These are phyloP conservation scores for Protostelium mycophagum DNA, from an alignment of 78 protist species.

Conservation along the genomic window DNA sequence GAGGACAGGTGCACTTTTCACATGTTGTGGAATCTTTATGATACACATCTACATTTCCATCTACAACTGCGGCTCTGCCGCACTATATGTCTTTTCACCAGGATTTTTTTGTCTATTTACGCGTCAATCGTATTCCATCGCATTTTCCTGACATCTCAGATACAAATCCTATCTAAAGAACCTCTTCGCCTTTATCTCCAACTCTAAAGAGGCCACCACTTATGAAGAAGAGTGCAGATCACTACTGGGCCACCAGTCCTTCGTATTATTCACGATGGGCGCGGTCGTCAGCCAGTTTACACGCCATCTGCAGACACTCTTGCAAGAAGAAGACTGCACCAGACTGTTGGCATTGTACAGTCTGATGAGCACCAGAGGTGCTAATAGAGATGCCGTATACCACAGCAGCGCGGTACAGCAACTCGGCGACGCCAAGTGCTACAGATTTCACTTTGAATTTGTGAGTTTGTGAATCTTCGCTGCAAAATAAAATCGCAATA, in stretches of 20 bases:
- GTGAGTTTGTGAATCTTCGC: conserved; percentile 4
- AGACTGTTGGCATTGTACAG: conserved; percentile 37
- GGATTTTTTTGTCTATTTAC: too few species aligned
- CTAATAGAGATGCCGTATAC: conserved; percentile 31
- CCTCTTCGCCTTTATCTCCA: conserved; percentile 32
- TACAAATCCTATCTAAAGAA: conserved; percentile 33
- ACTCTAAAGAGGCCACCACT: conserved; percentile 14
- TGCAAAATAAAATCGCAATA: too few species aligned
- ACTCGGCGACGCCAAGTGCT: conserved; percentile 38
- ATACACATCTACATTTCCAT: neutral
- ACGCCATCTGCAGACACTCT: conserved; percentile 39
- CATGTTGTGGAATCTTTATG: conserved; percentile 19
- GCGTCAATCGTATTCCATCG: conserved; percentile 37
- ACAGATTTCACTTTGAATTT: conserved; percentile 50
- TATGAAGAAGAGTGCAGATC: conserved; percentile 60
- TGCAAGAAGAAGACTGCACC: conserved; percentile 50
- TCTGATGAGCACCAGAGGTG: conserved; percentile 17
- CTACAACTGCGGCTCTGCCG: neutral
- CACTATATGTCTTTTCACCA: too few species aligned
- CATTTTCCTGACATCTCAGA: conserved; percentile 16
- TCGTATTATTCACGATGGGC: conserved; percentile 39
- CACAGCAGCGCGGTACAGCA: conserved; percentile 29
- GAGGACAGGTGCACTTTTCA: conserved; percentile 14
- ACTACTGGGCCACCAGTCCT: conserved; percentile 34
- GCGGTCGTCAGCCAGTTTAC: conserved; percentile 29